These are phyloP conservation scores for Xylaria sp. DNA, from an alignment of 2,329 filamentous ascomycete genomes.

Conservation along the genomic window DNA sequence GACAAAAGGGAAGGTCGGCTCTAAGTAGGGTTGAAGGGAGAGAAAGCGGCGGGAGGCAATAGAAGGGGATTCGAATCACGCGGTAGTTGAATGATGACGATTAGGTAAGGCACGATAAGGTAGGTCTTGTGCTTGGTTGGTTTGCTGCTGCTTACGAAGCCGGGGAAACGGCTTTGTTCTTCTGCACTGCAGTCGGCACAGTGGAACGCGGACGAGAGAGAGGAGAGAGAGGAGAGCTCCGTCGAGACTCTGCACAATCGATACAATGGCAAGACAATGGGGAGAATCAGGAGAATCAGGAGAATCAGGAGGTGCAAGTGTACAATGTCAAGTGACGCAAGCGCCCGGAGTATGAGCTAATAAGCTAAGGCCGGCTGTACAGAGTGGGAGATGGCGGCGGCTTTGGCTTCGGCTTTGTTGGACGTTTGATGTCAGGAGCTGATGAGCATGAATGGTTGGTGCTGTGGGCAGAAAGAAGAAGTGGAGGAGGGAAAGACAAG, in stretches of 20 bases:
- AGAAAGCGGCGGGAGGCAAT: conserved; percentile 34
- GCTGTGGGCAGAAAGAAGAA: neutral
- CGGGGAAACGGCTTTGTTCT: conserved; percentile 36
- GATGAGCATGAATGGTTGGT: neutral
- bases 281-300: conserved; percentile 4
- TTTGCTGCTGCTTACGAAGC: conserved; percentile 39
- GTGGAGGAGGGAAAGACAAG: neutral
- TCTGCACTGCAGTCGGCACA: conserved; percentile 3
- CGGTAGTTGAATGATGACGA: conserved; percentile 37
- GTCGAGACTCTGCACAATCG: conserved; percentile 1
- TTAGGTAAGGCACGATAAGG: conserved; percentile 41
- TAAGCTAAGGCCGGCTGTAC: neutral
- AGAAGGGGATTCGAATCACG: conserved; percentile 40
- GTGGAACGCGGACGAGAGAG: neutral
- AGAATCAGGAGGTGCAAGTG: conserved; percentile 13
- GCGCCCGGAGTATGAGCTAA: neutral
- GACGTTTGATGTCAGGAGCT: conserved; percentile 6
- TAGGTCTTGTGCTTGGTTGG: conserved; percentile 35
- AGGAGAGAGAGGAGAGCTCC: conserved; percentile 17
- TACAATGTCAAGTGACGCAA: conserved; percentile 42
- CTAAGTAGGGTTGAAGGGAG: conserved; percentile 27
- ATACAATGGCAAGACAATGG: conserved; percentile 9
- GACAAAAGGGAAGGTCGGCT: conserved; percentile 21
- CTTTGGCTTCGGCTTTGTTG: conserved; percentile 32
- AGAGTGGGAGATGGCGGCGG: conserved; percentile 1